Evolutionary conservation across 2,329 filamentous ascomycete species (phyloP), one percentile per base, ranked within the genome.

Genomic region (Fusarium foetens): DNA sequence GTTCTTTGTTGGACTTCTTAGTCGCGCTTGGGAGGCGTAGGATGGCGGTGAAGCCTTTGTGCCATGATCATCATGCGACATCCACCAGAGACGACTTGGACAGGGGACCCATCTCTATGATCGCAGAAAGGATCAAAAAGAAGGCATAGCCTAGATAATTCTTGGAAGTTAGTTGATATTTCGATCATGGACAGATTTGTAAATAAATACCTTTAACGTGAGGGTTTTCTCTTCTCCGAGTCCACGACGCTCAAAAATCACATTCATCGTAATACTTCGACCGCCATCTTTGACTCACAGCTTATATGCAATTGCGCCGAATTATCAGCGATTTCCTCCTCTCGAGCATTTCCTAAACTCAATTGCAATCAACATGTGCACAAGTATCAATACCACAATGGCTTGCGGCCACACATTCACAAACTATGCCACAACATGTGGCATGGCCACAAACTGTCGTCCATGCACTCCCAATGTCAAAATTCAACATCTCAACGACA

Each of bases 401-500:
- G 74, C 77, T 60, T 79, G 77, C 43, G 77, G 77, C 25, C 75
- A 77, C 55, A 58, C 39, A 52, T 72, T 76, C 48, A 74, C 57
- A 63, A 75, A 63, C 48, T 38, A 61, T 54, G 31, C 61, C 42
- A 65, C 49, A 39, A 35, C 65, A 23, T 61, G 63, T 29, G 53
- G 63, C 48, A 71, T 57, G 27, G 38, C 41, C 31, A 49, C 42
- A 25, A 48, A 42, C 46, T 66, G 64, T 35, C 49, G 45, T 4
- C 49, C 61, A 64, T 72, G 72, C 58, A 68, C 66, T 19, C 64
- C 61, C 41, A 46, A 65, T 19, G 33, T 65, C 31, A 69, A 70
- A 36, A 64, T 61, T 29, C 65, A 62, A 17, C 77, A 76, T 60
- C 57, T 83, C 46, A 64, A 78, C 45, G 81, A 82, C 69, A 81